A percentile compares a stretch with the other conserved stretches of the same genome.
Evolutionary conservation across 495 filamentous ascomycete genomes (phyloP).

Genomic region (Penicillium subrubescens): DNA sequence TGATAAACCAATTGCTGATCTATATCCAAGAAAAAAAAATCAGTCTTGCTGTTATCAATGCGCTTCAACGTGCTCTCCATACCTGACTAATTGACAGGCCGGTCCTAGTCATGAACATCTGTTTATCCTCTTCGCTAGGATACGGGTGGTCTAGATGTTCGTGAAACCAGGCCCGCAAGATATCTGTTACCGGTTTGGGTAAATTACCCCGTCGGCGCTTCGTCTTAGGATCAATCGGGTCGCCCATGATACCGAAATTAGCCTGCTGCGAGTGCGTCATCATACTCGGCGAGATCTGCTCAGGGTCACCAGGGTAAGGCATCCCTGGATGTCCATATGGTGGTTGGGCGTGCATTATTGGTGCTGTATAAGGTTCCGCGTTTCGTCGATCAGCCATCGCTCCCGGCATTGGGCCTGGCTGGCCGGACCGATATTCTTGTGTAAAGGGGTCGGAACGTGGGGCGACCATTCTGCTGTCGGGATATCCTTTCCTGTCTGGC

Average conservation of each 20-base stretch:
- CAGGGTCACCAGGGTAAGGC: constrained; percentile 37
- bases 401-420: constrained; percentile 17
- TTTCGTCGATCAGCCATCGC: constrained; percentile 30
- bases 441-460: constrained; percentile 35
- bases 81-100: constrained; percentile 81
- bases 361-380: constrained; percentile 30
- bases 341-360: constrained; percentile 34
- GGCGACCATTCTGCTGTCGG: constrained; percentile 32
- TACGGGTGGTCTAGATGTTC: constrained; percentile 81
- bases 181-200: constrained; percentile 82
- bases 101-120: constrained; percentile 73
- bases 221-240: constrained; percentile 45
- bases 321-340: constrained; percentile 35
- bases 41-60: background rate
- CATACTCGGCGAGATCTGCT: constrained; percentile 34
- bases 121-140: constrained; percentile 89
- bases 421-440: constrained; percentile 32
- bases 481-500: constrained; percentile 35
- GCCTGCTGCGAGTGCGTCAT: constrained; percentile 39
- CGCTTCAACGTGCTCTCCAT: constrained; percentile 7
- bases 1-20: constrained; percentile 97
- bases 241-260: constrained; percentile 50
- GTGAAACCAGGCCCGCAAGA: constrained; percentile 78
- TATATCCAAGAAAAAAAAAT: constrained; percentile 35
- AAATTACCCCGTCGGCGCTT: constrained; percentile 80